Conservation (phyloP, 1,284 basidiomycete species). For the Psilocybe mexicana region DNA sequence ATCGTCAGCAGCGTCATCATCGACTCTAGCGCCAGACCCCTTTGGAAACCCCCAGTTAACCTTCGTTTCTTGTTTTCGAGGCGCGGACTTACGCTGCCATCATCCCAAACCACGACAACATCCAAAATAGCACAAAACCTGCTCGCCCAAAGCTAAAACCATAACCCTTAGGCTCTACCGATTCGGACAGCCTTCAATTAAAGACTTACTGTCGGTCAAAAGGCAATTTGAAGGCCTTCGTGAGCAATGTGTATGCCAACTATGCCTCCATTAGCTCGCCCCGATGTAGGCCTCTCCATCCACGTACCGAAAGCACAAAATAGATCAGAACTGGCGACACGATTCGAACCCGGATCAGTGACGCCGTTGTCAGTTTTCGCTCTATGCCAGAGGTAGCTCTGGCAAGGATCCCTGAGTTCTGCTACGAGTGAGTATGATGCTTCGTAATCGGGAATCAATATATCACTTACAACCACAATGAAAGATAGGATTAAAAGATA, state of each 20-base stretch:
- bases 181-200: not conserved
- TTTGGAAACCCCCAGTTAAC: constrained; percentile 6
- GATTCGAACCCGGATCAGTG: constrained; percentile 58
- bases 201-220: constrained; percentile 43
- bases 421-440: constrained; percentile 30
- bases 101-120: constrained; percentile 65
- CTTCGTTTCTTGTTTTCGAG: not conserved
- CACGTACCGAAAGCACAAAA: constrained; percentile 57
- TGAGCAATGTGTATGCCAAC: constrained; percentile 11
- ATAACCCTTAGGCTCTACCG: constrained; percentile 17
- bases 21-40: constrained; percentile 48
- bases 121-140: constrained; percentile 76
- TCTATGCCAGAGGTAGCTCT: constrained; percentile 45
- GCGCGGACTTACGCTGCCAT: constrained; percentile 33
- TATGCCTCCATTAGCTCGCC: not conserved
- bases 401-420: constrained; percentile 30
- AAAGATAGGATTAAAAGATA: constrained; percentile 65
- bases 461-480: constrained; percentile 31
- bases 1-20: constrained; percentile 56
- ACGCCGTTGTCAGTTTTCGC: constrained; percentile 46
- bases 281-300: not conserved
- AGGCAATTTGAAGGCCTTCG: constrained; percentile 57
- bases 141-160: constrained; percentile 46
- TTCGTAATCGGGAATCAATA: constrained; percentile 18
- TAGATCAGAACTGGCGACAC: constrained; percentile 52